phyloP scores from a whole-genome alignment of 2,329 filamentous ascomycete genomes.

The Talaromyces sp. region DNA sequence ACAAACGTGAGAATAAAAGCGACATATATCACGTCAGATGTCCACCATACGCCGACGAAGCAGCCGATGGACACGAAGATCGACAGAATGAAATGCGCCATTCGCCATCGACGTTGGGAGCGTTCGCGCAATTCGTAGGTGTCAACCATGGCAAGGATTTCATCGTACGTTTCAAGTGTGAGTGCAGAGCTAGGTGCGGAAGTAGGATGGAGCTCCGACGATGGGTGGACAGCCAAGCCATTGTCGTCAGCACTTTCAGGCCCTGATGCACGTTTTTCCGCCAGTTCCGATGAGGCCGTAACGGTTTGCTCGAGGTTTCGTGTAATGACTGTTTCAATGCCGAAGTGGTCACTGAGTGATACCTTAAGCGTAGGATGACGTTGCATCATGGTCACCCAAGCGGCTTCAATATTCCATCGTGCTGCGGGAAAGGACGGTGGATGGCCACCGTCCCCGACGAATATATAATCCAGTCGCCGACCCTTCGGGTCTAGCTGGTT shows the following conservation, averaged over 20 bases:
- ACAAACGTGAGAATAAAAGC: constrained; percentile 76
- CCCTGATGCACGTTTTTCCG: constrained; percentile 11
- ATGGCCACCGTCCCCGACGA: constrained; percentile 60
- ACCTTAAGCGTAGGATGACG: constrained; percentile 77
- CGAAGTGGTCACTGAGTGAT: constrained; percentile 92
- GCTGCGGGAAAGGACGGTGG: constrained; percentile 28
- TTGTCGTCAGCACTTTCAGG: constrained; percentile 22
- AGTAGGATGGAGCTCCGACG: constrained; percentile 14
- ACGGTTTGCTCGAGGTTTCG: constrained; percentile 9
- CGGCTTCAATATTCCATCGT: constrained; percentile 67
- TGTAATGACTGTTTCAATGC: constrained; percentile 73
- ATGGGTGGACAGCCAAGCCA: constrained; percentile 11
- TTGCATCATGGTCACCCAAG: constrained; percentile 72
- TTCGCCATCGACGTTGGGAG: constrained; percentile 66
- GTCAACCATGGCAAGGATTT: constrained; percentile 67
- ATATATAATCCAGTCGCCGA: constrained; percentile 94
- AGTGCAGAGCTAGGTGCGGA: constrained; percentile 29
- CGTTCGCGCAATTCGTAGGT: constrained; percentile 68
- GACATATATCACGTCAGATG: constrained; percentile 60
- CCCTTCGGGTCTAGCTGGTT: constrained; percentile 66
- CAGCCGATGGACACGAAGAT: constrained; percentile 67
- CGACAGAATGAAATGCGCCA: constrained; percentile 68
- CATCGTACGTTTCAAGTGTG: constrained; percentile 59
- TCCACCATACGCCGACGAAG: constrained; percentile 82
- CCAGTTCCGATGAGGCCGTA: constrained; percentile 6